Evolutionary conservation across 2,329 filamentous ascomycete species (phyloP).

Genomic region (Paracorniculantispora psalliotae): DNA sequence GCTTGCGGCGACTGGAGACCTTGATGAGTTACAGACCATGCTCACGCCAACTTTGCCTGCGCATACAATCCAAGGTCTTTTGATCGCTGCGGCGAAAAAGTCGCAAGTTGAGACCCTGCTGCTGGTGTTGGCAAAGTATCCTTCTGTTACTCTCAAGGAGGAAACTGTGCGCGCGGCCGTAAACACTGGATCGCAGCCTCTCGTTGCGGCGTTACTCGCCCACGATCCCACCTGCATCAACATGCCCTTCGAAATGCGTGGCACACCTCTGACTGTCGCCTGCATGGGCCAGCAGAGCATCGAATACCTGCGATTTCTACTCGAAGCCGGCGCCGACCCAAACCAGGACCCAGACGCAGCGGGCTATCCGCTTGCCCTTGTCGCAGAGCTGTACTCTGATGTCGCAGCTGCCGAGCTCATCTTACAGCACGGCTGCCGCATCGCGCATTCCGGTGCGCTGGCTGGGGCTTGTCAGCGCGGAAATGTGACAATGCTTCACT

Average conservation of each 20-base stretch:
- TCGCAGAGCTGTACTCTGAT: neutral
- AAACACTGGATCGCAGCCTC: constrained; percentile 13
- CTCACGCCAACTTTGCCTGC: too few relatives aligned
- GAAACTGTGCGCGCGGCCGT: constrained; percentile 11
- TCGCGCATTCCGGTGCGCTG: neutral
- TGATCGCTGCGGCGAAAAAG: neutral
- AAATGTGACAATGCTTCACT: neutral
- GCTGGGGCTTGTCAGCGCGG: neutral
- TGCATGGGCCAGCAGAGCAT: constrained; percentile 11
- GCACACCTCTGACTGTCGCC: constrained; percentile 15
- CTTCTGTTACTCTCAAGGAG: constrained; percentile 3
- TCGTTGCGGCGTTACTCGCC: constrained; percentile 12
- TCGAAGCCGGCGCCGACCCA: constrained; percentile 16
- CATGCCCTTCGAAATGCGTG: constrained; percentile 14
- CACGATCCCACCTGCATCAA: constrained; percentile 11
- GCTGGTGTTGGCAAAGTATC: constrained; percentile 11
- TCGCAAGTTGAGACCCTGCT: neutral
- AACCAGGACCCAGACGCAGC: constrained; percentile 13
- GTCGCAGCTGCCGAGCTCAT: neutral
- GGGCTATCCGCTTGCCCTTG: neutral
- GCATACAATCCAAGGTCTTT: constrained; percentile 1
- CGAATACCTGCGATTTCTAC: constrained; percentile 13
- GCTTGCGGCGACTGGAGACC: too few relatives aligned
- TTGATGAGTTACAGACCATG: too few relatives aligned
- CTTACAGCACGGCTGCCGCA: neutral